Base-by-base conservation (phyloP, 2,329 filamentous ascomycete genomes). In the Leptographium lundbergii region DNA sequence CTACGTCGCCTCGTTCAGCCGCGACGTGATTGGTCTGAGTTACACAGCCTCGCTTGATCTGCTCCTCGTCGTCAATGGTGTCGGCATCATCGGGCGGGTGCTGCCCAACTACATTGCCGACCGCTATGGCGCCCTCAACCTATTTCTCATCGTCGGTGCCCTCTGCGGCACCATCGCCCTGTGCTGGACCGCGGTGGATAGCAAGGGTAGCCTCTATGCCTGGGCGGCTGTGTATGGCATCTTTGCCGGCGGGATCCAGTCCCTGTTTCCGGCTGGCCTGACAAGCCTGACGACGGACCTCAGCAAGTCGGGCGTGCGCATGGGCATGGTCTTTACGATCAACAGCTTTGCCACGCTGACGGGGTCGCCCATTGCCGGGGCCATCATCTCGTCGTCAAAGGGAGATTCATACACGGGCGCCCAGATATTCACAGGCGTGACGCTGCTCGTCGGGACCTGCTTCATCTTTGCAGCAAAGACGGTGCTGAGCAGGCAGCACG, bases 141-240 rank as follows among this genome's bases (percentile, higher is more conserved):
- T 84, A 45, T 74, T 86, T 61, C 74, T 82, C 32, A 76, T 84
- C 0, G 69, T 69, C 10, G 70, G 70, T 1, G 54, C 73, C n/a
- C 53, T 68, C 1, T 75, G 77, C 0, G 74, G 73, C 19, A 54
- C 77, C 0, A 69, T 75, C 24, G 66, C 79, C 22, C 80, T 80
- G 60, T 74, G 72, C 63, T 89, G 85, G 85, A 78, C 81, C 22
- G 78, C 74, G 1, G 80, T 89, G 7, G 62, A 67, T 1, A 71
- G 71, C 19, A 68, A 76, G 0, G 55, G 70, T 0, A 77, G 78
- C 0, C 70, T 89, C 32, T 88, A 87, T 65, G 75, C 73, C 1
- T 89, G 87, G 77, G 73, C 80, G 0, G 72, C 76, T 0, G 74
- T 85, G 59, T 88, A 86, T 66, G 87, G 87, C 1, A 74, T 88